Percentiles rank a stretch among this genome's conserved stretches.
Conservation (phyloP, 176 grass and related monocot genomes). For the Cenchrus americanus region DNA sequence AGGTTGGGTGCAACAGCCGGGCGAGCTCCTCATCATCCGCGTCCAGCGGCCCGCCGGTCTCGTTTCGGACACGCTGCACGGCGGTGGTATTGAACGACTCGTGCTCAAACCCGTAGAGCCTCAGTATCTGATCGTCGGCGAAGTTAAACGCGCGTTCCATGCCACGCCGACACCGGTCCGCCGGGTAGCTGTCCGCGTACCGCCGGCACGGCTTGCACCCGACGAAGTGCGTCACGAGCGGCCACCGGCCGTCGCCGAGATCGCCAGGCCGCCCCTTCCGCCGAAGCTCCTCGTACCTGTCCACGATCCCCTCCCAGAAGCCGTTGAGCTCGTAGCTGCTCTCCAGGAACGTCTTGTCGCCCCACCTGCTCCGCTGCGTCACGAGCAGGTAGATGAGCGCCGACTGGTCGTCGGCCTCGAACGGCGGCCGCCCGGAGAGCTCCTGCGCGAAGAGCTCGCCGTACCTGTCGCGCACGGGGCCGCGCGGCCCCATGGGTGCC, state of each 20-base stretch:
- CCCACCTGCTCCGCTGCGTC: constrained; percentile 67
- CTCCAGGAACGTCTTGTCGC: constrained; percentile 68
- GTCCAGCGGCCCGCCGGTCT: constrained; percentile 59
- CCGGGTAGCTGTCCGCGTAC: constrained; percentile 68
- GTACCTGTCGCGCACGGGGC: constrained; percentile 65
- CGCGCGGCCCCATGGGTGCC: constrained; percentile 80
- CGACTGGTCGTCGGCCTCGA: constrained; percentile 97
- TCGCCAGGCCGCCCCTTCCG: constrained; percentile 49
- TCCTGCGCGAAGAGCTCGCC: constrained; percentile 62
- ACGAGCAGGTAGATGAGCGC: constrained; percentile 83
- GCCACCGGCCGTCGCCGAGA: constrained; percentile 70
- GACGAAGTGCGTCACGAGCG: constrained; percentile 91
- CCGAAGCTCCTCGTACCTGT: constrained; percentile 71
- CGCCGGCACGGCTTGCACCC: constrained; percentile 92
- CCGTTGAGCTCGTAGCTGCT: constrained; percentile 82
- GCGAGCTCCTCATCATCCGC: constrained; percentile 55
- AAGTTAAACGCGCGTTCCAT: constrained; percentile 93
- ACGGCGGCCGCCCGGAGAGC: constrained; percentile 67
- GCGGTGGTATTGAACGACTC: constrained; percentile 55
- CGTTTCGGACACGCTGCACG: constrained; percentile 58
- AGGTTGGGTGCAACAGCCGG: constrained; percentile 64
- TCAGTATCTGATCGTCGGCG: constrained; percentile 82
- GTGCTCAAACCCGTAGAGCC: constrained; percentile 80
- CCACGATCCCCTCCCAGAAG: constrained; percentile 74
- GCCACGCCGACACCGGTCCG: constrained; percentile 56